Conservation (phyloP, 192 early-diverging fungal species). For the Podila epicladia region DNA sequence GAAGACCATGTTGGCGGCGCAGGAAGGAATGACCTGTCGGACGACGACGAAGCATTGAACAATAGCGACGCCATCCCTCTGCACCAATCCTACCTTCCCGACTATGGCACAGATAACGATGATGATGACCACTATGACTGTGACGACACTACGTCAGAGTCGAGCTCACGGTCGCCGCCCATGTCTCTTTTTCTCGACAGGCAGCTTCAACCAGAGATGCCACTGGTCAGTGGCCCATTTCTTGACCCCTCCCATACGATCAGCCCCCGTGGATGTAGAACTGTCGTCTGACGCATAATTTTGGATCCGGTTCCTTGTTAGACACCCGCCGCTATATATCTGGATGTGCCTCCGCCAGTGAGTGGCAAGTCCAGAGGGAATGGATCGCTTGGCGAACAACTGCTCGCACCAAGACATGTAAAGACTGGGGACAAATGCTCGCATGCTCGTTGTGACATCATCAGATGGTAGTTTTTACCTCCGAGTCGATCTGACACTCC, state of each 20-base stretch:
- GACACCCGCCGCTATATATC: conserved; percentile 65
- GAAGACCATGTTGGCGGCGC: conserved; percentile 13
- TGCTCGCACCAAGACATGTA: conserved; percentile 58
- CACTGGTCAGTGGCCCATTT: conserved; percentile 23
- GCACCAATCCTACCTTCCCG: too few relatives aligned
- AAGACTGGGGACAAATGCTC: background rate
- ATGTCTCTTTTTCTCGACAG: conserved; percentile 49
- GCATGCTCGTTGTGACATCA: background rate
- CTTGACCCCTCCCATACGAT: background rate
- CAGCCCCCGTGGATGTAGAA: background rate
- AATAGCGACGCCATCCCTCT: too few relatives aligned
- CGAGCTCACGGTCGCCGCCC: conserved; percentile 46
- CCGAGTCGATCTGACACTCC: too few relatives aligned
- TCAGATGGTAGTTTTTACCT: too few relatives aligned
- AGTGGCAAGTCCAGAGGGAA: conserved; percentile 30
- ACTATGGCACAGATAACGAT: background rate
- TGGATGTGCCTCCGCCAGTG: conserved; percentile 51
- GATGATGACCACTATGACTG: background rate
- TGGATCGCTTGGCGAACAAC: conserved; percentile 57
- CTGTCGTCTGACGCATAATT: too few relatives aligned
- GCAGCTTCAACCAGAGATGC: conserved; percentile 15
- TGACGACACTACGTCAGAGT: conserved; percentile 31
- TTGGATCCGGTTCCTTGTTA: conserved; percentile 1
- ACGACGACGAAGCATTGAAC: too few relatives aligned
- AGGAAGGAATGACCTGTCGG: background rate